phyloP scores from a whole-genome alignment of 257 asterid genomes.

The Buddleja alternifolia region DNA sequence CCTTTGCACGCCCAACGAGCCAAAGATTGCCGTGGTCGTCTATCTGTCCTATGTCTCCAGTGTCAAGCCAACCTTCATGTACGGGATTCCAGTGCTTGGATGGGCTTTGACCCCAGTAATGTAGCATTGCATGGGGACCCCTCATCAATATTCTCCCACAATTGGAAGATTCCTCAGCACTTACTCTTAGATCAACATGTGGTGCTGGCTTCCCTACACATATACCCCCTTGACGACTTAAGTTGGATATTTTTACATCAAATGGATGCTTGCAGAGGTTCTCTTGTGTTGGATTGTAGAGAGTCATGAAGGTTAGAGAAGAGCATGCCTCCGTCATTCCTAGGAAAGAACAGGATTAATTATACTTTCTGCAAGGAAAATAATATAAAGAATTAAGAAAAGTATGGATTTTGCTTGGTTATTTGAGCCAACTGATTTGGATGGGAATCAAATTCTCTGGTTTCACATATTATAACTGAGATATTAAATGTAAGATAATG shows the following conservation, averaged over 20 bases:
- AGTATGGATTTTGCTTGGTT: too few species aligned
- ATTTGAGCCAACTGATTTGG: too few species aligned
- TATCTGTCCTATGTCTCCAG: constrained; percentile 81
- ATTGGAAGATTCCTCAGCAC: constrained; percentile 39
- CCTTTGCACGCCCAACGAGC: constrained; percentile 85
- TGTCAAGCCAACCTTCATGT: constrained; percentile 70
- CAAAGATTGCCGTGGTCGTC: constrained; percentile 76
- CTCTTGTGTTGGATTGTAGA: constrained; percentile 54
- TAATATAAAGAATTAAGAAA: too few species aligned
- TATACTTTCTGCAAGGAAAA: not conserved
- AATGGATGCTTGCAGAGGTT: constrained; percentile 19
- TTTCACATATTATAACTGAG: not conserved
- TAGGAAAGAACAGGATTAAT: constrained; percentile 14
- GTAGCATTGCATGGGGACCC: constrained; percentile 88
- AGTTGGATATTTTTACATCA: constrained; percentile 32
- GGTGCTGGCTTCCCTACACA: constrained; percentile 89
- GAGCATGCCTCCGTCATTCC: constrained; percentile 98
- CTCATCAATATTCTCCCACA: constrained; percentile 71
- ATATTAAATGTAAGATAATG: not conserved
- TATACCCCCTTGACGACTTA: constrained; percentile 45
- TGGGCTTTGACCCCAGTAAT: constrained; percentile 74
- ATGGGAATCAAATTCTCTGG: too few species aligned
- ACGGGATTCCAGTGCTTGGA: constrained; percentile 30
- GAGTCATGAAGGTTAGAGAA: constrained; percentile 85
- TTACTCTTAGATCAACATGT: constrained; percentile 62